A percentile compares a stretch with the other conserved stretches of the same genome.
Conservation (phyloP, 192 early-diverging fungal genomes). For the Allomyces macrogynus region DNA sequence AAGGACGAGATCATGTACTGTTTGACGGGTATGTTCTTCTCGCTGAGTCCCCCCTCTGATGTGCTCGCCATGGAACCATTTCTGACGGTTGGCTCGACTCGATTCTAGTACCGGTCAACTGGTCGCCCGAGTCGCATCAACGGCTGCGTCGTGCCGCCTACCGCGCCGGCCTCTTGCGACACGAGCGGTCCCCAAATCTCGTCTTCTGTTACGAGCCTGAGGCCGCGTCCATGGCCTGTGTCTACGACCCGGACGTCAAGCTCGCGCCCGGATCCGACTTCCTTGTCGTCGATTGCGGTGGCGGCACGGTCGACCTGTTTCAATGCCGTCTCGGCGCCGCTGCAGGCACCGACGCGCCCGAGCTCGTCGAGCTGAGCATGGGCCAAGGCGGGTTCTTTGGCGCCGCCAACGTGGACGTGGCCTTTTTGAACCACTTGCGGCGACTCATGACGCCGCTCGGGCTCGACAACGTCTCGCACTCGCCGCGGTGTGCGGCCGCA, state of each 20-base stretch:
- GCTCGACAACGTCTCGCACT: too few species aligned
- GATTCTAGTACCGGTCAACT: not conserved
- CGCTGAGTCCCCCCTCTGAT: too few species aligned
- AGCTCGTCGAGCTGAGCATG: not conserved
- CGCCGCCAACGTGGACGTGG: not conserved
- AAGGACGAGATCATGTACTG: not conserved
- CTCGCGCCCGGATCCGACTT: not conserved
- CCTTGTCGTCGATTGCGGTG: not conserved
- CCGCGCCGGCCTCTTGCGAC: not conserved
- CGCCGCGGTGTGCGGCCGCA: too few species aligned
- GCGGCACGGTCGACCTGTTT: not conserved
- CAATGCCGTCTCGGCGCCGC: not conserved
- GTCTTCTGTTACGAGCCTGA: not conserved
- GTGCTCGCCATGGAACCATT: too few species aligned
- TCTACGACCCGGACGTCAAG: not conserved
- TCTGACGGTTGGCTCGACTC: too few species aligned
- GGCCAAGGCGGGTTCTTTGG: constrained; percentile 1
- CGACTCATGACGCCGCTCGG: not conserved
- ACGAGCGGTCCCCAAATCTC: not conserved
- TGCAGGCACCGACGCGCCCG: not conserved
- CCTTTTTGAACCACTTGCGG: not conserved
- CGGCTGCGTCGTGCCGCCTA: not conserved
- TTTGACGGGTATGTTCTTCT: not conserved
- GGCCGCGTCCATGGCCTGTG: not conserved
- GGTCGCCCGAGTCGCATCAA: not conserved